Percentiles rank a stretch among this genome's conserved stretches.
Evolutionary conservation across 805 yeast genomes (phyloP).

Genomic region (Candida incommunis): DNA sequence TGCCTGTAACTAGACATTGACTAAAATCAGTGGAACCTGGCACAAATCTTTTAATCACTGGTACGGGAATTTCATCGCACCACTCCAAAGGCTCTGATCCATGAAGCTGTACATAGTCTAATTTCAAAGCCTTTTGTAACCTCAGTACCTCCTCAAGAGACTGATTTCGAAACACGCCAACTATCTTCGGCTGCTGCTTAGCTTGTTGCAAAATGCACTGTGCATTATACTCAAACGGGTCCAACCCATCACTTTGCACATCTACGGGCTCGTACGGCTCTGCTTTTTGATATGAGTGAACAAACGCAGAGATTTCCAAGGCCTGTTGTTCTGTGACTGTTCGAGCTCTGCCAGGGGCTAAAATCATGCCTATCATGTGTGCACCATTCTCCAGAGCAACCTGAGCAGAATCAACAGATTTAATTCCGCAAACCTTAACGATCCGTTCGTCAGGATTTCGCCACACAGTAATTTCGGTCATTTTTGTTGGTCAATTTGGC

Average conservation of each 20-base stretch:
- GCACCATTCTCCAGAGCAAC: constrained; percentile 61
- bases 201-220: background rate
- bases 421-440: constrained; percentile 82
- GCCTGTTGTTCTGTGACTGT: constrained; percentile 44
- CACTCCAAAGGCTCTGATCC: constrained; percentile 52
- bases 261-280: background rate
- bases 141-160: constrained; percentile 42
- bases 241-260: constrained; percentile 4
- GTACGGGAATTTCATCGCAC: constrained; percentile 28
- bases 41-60: constrained; percentile 61
- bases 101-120: constrained; percentile 82
- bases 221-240: background rate
- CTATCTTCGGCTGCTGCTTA: constrained; percentile 25
- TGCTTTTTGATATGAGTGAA: constrained; percentile 9
- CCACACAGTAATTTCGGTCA: background rate
- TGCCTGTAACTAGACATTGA: constrained; percentile 18
- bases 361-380: constrained; percentile 64
- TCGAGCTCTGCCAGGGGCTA: constrained; percentile 72
- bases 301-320: constrained; percentile 26
- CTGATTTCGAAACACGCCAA: constrained; percentile 88
- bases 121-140: constrained; percentile 26
- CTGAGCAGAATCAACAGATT: constrained; percentile 52
- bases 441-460: constrained; percentile 14
- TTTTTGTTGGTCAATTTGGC: too few relatives aligned
- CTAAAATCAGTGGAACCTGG: constrained; percentile 33